Base-by-base conservation (phyloP, 2,329 filamentous ascomycete species). In the Alternaria ethzedia region DNA sequence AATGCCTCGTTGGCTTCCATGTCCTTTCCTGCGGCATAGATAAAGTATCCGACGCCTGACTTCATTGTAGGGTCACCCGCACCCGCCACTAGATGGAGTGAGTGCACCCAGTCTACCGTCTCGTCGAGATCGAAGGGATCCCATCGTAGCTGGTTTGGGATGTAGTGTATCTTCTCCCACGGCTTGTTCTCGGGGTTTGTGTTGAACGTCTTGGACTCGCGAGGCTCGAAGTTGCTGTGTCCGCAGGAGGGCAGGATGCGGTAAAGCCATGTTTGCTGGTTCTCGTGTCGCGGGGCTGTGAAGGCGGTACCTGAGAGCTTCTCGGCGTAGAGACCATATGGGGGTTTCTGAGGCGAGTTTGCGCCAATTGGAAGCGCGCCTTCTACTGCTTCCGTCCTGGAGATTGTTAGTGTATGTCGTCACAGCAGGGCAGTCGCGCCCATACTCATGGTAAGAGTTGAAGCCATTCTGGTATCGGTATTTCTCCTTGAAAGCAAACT, bases 391-490 rank as follows among this genome's bases (percentile, higher is more conserved):
- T 96, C 92, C 46, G 91, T 88, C 77, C 91, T 94, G 72, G 7
- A 9, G 26, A 5, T 10, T 43, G 58, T 74, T 20, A 77, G 68
- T 56, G 26, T 26, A 25, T 12, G 13, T 17, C 15, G 25, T 20
- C 20, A 15, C 45, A 28, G n/a, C 4, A n/a, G 5, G 13, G 17
- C 10, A 20, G 28, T 17, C 47, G n/a, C 25, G 30, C 54, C 20
- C 88, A 71, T 81, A 94, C 91, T 95, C 91, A 78, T 93, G 87
- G 77, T 94, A 90, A 51, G 86, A 88, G 79, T 87, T 86, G 83
- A 96, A 94, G 78, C 92, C 92, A 83, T 89, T 91, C 75, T 89
- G 90, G 80, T 96, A 96, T 62, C 83, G 84, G 83, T 96, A 96
- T 69, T 87, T 89, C 77, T 91, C 89, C 43, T 86, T 83, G 63